Evolutionary conservation across 1,284 basidiomycete species (phyloP).

Genomic region (Pascua sp.): DNA sequence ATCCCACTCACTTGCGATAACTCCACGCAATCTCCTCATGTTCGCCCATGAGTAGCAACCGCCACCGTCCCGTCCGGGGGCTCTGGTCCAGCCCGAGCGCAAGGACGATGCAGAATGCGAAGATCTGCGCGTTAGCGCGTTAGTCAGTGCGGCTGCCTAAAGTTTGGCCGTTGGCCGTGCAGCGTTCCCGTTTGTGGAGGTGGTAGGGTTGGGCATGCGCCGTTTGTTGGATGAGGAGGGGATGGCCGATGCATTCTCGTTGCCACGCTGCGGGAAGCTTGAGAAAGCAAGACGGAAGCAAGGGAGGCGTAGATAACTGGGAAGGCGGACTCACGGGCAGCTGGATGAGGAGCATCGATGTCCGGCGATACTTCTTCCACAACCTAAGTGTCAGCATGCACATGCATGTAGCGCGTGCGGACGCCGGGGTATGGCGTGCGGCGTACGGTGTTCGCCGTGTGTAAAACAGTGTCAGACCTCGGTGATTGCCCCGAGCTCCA

Average conservation of each 20-base stretch:
- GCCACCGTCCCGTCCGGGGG: constrained; percentile 52
- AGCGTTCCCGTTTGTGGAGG: not conserved
- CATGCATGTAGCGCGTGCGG: too few relatives aligned
- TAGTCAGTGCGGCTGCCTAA: not conserved
- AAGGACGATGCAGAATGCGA: constrained; percentile 53
- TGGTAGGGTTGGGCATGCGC: not conserved
- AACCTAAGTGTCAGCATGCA: constrained; percentile 29
- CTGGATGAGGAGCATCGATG: constrained; percentile 49
- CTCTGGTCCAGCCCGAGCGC: constrained; percentile 54
- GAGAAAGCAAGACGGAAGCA: not conserved
- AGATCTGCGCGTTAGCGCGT: constrained; percentile 50
- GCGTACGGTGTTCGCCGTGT: too few relatives aligned
- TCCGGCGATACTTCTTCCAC: constrained; percentile 49
- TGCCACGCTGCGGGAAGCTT: too few relatives aligned
- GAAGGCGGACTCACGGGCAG: constrained; percentile 44
- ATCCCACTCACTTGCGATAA: constrained; percentile 45
- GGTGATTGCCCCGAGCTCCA: not conserved
- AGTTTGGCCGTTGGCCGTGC: too few relatives aligned
- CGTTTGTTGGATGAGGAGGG: not conserved
- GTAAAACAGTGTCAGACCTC: too few relatives aligned
- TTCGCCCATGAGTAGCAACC: constrained; percentile 55
- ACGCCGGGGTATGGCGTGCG: too few relatives aligned
- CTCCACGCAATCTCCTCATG: constrained; percentile 55
- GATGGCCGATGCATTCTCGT: too few relatives aligned
- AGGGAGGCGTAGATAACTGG: not conserved